Evolutionary conservation across 352 stramenopile species (phyloP), one percentile per base, ranked within the genome.

Genomic region (Phytopythium helicoides): DNA sequence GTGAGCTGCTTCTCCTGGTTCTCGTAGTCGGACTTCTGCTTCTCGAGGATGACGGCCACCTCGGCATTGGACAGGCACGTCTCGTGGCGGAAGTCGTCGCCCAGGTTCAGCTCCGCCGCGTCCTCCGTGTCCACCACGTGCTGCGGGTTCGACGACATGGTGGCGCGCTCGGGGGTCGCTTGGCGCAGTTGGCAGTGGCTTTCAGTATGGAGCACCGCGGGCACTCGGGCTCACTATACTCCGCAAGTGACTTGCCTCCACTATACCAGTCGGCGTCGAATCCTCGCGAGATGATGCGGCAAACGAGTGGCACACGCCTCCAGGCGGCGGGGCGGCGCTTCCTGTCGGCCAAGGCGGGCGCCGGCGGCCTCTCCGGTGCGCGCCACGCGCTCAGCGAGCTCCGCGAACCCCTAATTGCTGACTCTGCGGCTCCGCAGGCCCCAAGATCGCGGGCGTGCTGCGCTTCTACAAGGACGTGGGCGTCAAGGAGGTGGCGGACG

Each of bases 11-110:
- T 95, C 70, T 95, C 86, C 60, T 95, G 84, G 64, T 85, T 92
- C 68, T 96, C 87, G 69, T 95, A 96, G 65, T 95, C 82, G 31
- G 73, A 79, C 64, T 94, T 94, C 39, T 94, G 86, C 77, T 96
- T 94, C 63, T 96, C 85, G 33, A 96, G 69, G 51, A 95, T 94
- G 15, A 96, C 87, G 1, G 87, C 87, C 16, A 96, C 87, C 57
- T 95, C 86, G 28, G 87, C 87, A 49, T 96, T 96, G 3, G 86
- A 94, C 49, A 96, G 71, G 60, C 87, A 96, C 48, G 83, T 94
- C 64, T 94, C 86, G 52, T 90, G 73, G 58, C 88, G 78, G 66
- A 96, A 96, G 60, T 96, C 87, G 48, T 90, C 81, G 47, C 86
- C 86, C 37, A 96, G 66, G 63, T 89, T 93, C 44, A 96, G 73